These are phyloP conservation scores for Mycosphaerelloides madeirae DNA, from an alignment of 2,329 filamentous ascomycete species.

Conservation along the genomic window DNA sequence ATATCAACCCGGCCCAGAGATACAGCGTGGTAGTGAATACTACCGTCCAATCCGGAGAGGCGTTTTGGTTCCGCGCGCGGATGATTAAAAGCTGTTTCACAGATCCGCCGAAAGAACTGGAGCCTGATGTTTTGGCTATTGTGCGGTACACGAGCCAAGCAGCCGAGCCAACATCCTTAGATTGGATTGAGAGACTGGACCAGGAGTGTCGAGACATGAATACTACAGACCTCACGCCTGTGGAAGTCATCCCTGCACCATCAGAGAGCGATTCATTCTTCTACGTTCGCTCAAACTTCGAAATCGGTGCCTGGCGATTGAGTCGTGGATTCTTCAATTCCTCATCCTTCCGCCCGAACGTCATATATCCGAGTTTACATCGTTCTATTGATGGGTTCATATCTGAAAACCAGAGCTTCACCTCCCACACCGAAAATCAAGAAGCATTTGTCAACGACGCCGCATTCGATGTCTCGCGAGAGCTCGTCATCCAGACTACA, in stretches of 20 bases:
- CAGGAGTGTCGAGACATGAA: slow-evolving; percentile 51
- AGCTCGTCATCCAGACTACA: slow-evolving; percentile 36
- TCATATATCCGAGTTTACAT: slow-evolving; percentile 47
- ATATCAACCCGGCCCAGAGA: slow-evolving; percentile 63
- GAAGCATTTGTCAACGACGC: slow-evolving; percentile 10
- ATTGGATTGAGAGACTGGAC: slow-evolving; percentile 49
- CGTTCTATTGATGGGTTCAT: slow-evolving; percentile 46
- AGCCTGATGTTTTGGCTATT: slow-evolving; percentile 47
- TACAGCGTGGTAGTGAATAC: slow-evolving; percentile 62
- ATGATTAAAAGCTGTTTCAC: slow-evolving; percentile 60
- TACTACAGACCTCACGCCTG: slow-evolving; percentile 44
- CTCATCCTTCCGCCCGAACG: slow-evolving; percentile 50
- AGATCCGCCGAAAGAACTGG: slow-evolving; percentile 45
- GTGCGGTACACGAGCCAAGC: slow-evolving; percentile 40
- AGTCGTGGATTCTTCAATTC: slow-evolving; percentile 56
- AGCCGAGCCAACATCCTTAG: slow-evolving; percentile 39
- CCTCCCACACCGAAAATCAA: slow-evolving; percentile 1
- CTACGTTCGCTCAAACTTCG: slow-evolving; percentile 55
- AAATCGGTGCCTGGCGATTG: slow-evolving; percentile 56
- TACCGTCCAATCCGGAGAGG: slow-evolving; percentile 32
- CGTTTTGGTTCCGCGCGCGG: slow-evolving; percentile 50
- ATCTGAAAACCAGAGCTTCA: slow-evolving; percentile 27
- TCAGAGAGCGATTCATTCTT: slow-evolving; percentile 48
- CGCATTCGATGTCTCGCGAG: slow-evolving; percentile 21
- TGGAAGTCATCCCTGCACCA: slow-evolving; percentile 41